phyloP scores from a whole-genome alignment of 352 stramenopile species.

The Phytophthora europaea region DNA sequence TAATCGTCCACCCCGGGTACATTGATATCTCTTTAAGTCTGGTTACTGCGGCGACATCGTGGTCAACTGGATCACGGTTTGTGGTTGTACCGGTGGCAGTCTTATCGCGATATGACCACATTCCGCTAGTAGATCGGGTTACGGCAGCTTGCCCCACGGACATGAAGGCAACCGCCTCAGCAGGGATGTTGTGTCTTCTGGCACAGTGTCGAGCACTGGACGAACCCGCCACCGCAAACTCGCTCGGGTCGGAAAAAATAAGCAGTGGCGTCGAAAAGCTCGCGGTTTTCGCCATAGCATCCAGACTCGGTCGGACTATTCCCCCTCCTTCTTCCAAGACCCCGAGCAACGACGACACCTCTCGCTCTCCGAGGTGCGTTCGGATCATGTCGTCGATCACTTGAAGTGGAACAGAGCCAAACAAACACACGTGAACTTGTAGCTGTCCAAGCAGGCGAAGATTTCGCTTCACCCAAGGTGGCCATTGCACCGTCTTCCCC shows the following conservation, averaged over 20 bases:
- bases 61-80: slow-evolving; percentile 7
- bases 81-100: neutral
- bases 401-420: slow-evolving; percentile 27
- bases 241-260: slow-evolving; percentile 29
- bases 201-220: slow-evolving; percentile 33
- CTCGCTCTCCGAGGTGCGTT: slow-evolving; percentile 30
- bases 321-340: slow-evolving; percentile 19
- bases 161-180: slow-evolving; percentile 25
- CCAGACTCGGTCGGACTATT: slow-evolving; percentile 23
- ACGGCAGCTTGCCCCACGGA: neutral
- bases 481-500: slow-evolving; percentile 20
- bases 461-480: slow-evolving; percentile 36
- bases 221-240: slow-evolving; percentile 12
- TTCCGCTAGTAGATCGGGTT: neutral
- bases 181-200: slow-evolving; percentile 20
- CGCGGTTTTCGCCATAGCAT: slow-evolving; percentile 14
- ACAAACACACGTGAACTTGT: slow-evolving; percentile 45
- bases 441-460: slow-evolving; percentile 41
- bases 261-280: slow-evolving; percentile 29
- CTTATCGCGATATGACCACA: slow-evolving; percentile 26
- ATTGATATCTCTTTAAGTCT: slow-evolving; percentile 41
- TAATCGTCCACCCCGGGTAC: slow-evolving; percentile 40
- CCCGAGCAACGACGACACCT: slow-evolving; percentile 26
- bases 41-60: slow-evolving; percentile 23
- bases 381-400: slow-evolving; percentile 41